A percentile compares a stretch with the other conserved stretches of the same genome.
Conservation (phyloP, 805 yeast species). For the Hanseniaspora occidentalis region DNA sequence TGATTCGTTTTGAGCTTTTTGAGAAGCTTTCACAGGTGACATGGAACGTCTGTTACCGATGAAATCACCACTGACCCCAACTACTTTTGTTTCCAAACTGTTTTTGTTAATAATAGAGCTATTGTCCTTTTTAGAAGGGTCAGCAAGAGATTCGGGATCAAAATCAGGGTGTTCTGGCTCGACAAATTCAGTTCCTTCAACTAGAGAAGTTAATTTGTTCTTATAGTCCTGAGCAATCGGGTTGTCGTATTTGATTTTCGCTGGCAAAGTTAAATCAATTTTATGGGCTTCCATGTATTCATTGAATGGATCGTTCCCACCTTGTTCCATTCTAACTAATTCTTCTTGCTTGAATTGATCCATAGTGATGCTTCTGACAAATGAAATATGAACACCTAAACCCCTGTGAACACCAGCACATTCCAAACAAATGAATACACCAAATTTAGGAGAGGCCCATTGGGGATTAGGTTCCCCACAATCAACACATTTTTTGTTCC, state of each 20-base stretch:
- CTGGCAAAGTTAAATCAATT: conserved; percentile 47
- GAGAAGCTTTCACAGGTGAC: conserved; percentile 11
- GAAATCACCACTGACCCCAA: conserved; percentile 5
- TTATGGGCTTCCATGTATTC: conserved; percentile 63
- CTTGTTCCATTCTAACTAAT: conserved; percentile 78
- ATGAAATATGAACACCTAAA: conserved; percentile 91
- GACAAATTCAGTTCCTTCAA: conserved; percentile 60
- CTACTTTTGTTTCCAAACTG: conserved; percentile 3
- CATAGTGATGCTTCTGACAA: conserved; percentile 95
- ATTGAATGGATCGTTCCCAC: conserved; percentile 75
- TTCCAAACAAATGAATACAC: conserved; percentile 91
- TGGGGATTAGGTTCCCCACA: conserved; percentile 95
- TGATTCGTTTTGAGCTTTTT: conserved; percentile 57
- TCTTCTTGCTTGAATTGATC: conserved; percentile 96
- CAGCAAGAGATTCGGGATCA: conserved; percentile 16
- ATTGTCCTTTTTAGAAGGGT: conserved; percentile 3
- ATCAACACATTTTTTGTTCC: conserved; percentile 83
- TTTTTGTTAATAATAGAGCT: not conserved
- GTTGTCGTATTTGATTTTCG: conserved; percentile 71
- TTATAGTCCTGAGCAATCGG: conserved; percentile 92
- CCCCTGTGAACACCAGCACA: conserved; percentile 97
- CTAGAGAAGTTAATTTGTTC: conserved; percentile 57
- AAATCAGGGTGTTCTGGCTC: conserved; percentile 47
- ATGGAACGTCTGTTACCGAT: conserved; percentile 15
- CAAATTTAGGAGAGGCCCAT: conserved; percentile 98